phyloP scores from a whole-genome alignment of 352 stramenopile species.

The Stramenopiles sp. region DNA sequence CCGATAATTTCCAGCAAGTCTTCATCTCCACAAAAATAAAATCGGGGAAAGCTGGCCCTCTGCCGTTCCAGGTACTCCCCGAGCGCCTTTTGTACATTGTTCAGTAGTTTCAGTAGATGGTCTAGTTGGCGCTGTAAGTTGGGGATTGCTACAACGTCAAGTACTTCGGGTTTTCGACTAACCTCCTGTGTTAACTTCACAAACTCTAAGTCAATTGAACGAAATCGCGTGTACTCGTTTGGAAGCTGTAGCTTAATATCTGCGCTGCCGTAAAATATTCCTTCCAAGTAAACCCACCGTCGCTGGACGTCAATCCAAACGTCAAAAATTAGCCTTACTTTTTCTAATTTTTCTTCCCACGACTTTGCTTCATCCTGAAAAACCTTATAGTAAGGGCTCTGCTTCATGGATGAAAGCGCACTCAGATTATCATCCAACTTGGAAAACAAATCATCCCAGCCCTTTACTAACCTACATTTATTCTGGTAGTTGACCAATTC shows the following conservation, averaged over 20 bases:
- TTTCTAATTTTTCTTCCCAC: conserved; percentile 94
- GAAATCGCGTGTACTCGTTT: conserved; percentile 92
- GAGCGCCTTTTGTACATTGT: conserved; percentile 86
- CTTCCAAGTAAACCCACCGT: conserved; percentile 97
- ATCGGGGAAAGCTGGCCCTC: conserved; percentile 81
- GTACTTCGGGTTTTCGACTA: conserved; percentile 79
- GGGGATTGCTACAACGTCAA: conserved; percentile 70
- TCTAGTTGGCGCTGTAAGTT: conserved; percentile 76
- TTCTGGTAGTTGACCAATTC: conserved; percentile 77
- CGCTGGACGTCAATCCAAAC: conserved; percentile 98
- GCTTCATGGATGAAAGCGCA: conserved; percentile 93
- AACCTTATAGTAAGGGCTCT: conserved; percentile 91
- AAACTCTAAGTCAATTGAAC: conserved; percentile 95
- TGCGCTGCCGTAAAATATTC: conserved; percentile 87
- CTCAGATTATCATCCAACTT: conserved; percentile 99
- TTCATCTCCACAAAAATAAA: conserved; percentile 99
- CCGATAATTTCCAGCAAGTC: conserved; percentile 99
- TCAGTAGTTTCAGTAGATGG: conserved; percentile 73
- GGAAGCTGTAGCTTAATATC: conserved; percentile 60
- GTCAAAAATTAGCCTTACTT: conserved; percentile 88
- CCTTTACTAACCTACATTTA: conserved; percentile 85
- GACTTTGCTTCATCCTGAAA: conserved; percentile 90
- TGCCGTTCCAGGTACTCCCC: conserved; percentile 98
- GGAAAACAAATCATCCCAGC: conserved; percentile 96
- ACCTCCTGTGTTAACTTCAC: conserved; percentile 92